These are phyloP conservation scores for Pharnaceum exiguum DNA, from an alignment of 148 eudicot genomes.

Conservation along the genomic window DNA sequence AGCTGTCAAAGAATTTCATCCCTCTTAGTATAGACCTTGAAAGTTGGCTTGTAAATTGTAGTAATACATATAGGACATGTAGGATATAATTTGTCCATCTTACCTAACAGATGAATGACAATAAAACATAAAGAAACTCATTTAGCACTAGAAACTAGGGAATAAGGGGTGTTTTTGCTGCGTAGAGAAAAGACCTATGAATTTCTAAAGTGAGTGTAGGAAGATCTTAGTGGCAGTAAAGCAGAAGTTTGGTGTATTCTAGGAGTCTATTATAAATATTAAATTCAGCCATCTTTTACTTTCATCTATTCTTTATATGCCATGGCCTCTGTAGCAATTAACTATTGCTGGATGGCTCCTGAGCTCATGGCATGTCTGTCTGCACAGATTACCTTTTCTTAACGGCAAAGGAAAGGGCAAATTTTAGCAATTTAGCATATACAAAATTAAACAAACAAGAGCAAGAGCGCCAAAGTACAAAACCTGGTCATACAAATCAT, in stretches of 20 bases:
- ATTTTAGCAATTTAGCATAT: no score
- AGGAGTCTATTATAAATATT: conserved; percentile 36
- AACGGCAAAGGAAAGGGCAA: conserved; percentile 35
- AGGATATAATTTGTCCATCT: no score
- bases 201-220: conserved; percentile 63
- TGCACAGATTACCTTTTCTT: conserved; percentile 36
- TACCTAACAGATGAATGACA: conserved; percentile 15
- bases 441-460: no score
- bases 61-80: no score
- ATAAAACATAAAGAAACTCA: conserved; percentile 57
- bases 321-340: conserved; percentile 15
- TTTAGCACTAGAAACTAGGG: conserved; percentile 58
- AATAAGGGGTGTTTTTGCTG: conserved; percentile 30
- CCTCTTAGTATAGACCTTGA: neutral
- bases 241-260: conserved; percentile 49
- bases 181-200: conserved; percentile 79
- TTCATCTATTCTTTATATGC: conserved; percentile 33
- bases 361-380: conserved; percentile 25
- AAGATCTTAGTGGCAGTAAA: conserved; percentile 58
- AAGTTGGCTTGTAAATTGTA: no score
- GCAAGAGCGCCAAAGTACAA: conserved; percentile 16
- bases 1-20: conserved; percentile 5
- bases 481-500: conserved; percentile 4
- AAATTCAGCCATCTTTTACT: conserved; percentile 33
- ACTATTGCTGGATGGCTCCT: conserved; percentile 22